Evolutionary conservation across 176 grass and related monocot species (phyloP).

Genomic region (Aegilops umbellulata): DNA sequence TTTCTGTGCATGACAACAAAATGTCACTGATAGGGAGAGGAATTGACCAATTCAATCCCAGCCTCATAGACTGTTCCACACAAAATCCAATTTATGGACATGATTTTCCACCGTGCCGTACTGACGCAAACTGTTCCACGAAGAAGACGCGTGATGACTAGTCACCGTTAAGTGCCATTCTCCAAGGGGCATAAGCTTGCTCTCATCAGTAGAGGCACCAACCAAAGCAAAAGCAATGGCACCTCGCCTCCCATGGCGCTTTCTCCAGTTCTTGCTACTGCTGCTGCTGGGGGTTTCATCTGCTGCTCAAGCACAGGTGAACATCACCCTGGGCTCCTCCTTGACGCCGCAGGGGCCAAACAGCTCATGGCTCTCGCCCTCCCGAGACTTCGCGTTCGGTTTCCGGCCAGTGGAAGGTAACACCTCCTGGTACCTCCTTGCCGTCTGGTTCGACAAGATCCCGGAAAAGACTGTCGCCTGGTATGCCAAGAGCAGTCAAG

Average conservation of each 20-base stretch:
- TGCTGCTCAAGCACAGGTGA: constrained; percentile 11
- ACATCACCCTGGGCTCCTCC: constrained; percentile 23
- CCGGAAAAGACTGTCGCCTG: not conserved
- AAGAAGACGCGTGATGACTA: not conserved
- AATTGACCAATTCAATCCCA: not conserved
- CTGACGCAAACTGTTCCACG: not conserved
- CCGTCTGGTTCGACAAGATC: constrained; percentile 23
- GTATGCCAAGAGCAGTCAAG: not conserved
- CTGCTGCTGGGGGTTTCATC: not conserved
- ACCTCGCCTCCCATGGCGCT: not conserved
- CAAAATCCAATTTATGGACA: not conserved
- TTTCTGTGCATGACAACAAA: not conserved
- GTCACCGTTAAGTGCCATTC: not conserved
- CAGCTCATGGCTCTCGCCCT: constrained; percentile 24
- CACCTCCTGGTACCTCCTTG: not conserved
- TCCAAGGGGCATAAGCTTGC: not conserved
- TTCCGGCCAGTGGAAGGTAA: not conserved
- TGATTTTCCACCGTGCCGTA: not conserved
- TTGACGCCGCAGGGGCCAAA: constrained; percentile 1
- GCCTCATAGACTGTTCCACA: not conserved
- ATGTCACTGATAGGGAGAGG: not conserved
- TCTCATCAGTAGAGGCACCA: not conserved
- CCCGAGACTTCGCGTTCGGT: constrained; percentile 16
- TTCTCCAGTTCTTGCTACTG: constrained; percentile 3
- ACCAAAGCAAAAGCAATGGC: not conserved